Evolutionary conservation across 129 eudicot species (phyloP).

Genomic region (sunflower (Helianthus annuus)): DNA sequence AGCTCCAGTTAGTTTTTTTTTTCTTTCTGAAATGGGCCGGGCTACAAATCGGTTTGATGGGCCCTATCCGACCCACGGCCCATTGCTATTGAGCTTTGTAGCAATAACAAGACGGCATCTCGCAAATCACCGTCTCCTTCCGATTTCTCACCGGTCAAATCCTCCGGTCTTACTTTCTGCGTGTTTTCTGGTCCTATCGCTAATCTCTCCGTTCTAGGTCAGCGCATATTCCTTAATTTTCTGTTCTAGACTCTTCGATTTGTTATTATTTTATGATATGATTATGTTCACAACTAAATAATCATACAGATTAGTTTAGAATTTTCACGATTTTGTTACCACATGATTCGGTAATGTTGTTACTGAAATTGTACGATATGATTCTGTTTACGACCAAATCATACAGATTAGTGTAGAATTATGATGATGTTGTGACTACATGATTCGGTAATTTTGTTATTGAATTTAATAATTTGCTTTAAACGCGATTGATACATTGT

Average conservation of each 20-base stretch:
- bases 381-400: conserved; percentile 22
- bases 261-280: neutral
- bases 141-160: conserved; percentile 35
- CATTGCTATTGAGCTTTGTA: conserved; percentile 17
- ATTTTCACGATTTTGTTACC: neutral
- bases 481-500: conserved; percentile 14
- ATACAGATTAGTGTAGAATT: conserved; percentile 14
- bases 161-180: conserved; percentile 27
- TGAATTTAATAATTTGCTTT: neutral
- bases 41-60: no score
- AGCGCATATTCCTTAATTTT: conserved; percentile 22
- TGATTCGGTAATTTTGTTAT: conserved; percentile 9
- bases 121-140: conserved; percentile 28
- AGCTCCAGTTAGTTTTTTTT: no score
- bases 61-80: conserved; percentile 32
- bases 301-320: conserved; percentile 19
- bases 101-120: conserved; percentile 23
- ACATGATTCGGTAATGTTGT: conserved; percentile 11
- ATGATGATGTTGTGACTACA: conserved; percentile 2
- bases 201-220: conserved; percentile 24
- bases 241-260: neutral
- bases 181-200: conserved; percentile 22
- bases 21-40: no score
- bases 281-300: neutral
- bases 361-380: neutral